phyloP scores from a whole-genome alignment of 2,329 filamentous ascomycete species.

The Exophiala phaeomuriformis region DNA sequence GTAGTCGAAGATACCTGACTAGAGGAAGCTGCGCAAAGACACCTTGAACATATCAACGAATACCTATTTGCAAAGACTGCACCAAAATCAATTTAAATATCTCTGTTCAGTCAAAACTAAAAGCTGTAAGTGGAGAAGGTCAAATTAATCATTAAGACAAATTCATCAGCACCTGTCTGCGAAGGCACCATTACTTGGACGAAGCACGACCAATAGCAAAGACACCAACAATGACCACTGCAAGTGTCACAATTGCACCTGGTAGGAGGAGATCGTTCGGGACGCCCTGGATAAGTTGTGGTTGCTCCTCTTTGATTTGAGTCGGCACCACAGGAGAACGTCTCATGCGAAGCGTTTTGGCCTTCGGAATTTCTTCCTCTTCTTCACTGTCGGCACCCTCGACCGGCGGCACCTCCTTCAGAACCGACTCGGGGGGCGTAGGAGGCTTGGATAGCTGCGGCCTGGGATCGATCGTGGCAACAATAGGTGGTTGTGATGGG shows the following conservation, averaged over 20 bases:
- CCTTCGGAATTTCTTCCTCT: constrained; percentile 27
- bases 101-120: background rate
- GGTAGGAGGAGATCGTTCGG: constrained; percentile 91
- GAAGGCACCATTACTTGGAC: constrained; percentile 13
- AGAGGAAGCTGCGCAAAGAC: too few species aligned
- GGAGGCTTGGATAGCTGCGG: constrained; percentile 45
- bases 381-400: constrained; percentile 53
- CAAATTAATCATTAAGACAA: background rate
- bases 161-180: background rate
- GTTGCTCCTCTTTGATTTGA: constrained; percentile 50
- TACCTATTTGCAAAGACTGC: background rate
- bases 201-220: constrained; percentile 68
- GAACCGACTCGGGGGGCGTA: constrained; percentile 47
- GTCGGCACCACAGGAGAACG: constrained; percentile 32
- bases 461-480: constrained; percentile 54
- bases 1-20: too few species aligned
- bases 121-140: background rate
- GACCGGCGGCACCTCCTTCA: constrained; percentile 33
- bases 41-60: too few species aligned
- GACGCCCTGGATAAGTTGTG: constrained; percentile 76
- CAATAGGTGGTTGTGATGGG: constrained; percentile 77
- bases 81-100: background rate
- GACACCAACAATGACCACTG: constrained; percentile 86
- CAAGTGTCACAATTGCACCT: constrained; percentile 89
- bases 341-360: constrained; percentile 16